These are phyloP conservation scores for Diplodia corticola DNA, from an alignment of 2,329 filamentous ascomycete genomes.

Conservation along the genomic window DNA sequence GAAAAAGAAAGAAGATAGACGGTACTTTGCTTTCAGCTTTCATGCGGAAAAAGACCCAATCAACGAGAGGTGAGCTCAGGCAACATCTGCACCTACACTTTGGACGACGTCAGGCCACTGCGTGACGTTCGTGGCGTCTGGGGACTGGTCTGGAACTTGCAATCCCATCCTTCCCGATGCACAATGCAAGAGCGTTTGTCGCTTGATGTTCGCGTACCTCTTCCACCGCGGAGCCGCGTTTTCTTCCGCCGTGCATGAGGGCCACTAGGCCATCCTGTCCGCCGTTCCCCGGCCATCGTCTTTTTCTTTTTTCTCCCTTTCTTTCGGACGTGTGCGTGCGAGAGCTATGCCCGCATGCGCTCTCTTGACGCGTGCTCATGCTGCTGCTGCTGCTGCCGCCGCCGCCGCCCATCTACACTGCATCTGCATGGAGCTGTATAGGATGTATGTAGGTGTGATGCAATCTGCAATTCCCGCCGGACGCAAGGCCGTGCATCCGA, in stretches of 20 bases:
- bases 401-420: too few species aligned
- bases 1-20: neutral
- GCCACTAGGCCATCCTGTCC: neutral
- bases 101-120: neutral
- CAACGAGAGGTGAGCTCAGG: neutral
- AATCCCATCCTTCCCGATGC: neutral
- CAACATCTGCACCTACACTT: neutral
- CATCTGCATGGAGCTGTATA: neutral
- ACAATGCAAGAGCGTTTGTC: neutral
- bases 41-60: neutral
- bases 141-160: neutral
- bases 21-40: neutral
- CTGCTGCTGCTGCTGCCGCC: too few species aligned
- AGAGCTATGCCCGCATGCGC: neutral
- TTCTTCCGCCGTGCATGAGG: neutral
- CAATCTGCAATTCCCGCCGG: slow-evolving; percentile 7
- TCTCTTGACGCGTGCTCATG: neutral
- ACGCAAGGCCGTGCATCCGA: slow-evolving; percentile 2
- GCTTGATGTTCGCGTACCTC: neutral
- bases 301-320: neutral
- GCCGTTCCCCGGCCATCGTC: neutral
- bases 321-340: neutral
- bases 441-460: neutral
- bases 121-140: neutral
- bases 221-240: neutral